Evolutionary conservation across 163 green algal genomes (phyloP), one percentile per base, ranked within the genome.

Genomic region (Prototheca stagnorum): DNA sequence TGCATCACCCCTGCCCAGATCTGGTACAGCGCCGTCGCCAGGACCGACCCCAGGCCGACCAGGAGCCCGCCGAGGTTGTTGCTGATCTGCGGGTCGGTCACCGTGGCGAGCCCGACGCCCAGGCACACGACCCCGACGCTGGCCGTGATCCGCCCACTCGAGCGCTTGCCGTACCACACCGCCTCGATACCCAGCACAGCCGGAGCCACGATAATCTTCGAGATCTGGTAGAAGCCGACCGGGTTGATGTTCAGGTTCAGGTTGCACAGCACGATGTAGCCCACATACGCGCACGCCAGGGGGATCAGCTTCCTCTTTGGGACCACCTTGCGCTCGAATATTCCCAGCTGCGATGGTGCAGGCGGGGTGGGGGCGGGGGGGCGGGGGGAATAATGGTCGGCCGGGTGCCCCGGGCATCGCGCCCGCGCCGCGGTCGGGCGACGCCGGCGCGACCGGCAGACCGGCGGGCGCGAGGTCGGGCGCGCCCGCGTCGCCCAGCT

Each of bases 1-100:
- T 94, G 84, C 61, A 89, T 92, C 23, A 54, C 70, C 44, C 84
- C 84, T 17, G 77, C 83, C 72, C 73, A 89, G 36, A 70, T 68
- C 48, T 75, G 66, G 43, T 76, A 76, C 35, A 70, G 36, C 16
- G 67, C 64, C 4, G 67, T 76, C 16, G 59, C 63, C 1, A 19
- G 39, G 26, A 76, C 67, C 26, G 37, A 53, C 23, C 57, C 67
- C 44, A 64, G 61, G 34, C 63, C 67, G 6, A 62, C 58, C 2
- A 35, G 36, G 39, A 70, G 58, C 19, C 67, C 67, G 3, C 17
- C 25, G 33, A 59, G 15, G 40, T 62, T 58, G 15, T 28, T 35
- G 23, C 28, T 34, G 5, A 73, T 51, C 45, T 75, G 50, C 2
- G 59, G 56, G 52, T 82, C 73, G 3, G 65, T 78, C 14, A 82